Conservation (phyloP, 345 rosid genomes). For the Aquilaria yunnanensis region DNA sequence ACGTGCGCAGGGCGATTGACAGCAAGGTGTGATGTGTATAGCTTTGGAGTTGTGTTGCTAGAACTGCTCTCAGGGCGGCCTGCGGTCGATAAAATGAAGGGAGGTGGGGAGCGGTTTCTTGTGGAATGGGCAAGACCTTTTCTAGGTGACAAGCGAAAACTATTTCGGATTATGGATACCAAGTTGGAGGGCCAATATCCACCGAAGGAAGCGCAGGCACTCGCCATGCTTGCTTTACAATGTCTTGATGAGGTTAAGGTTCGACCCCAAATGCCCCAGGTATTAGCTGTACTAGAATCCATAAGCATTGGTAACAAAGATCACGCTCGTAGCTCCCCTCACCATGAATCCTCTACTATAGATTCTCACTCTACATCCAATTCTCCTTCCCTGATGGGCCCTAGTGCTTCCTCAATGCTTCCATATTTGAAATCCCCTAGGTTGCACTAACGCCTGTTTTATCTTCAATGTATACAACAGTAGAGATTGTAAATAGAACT, state of each 20-base stretch:
- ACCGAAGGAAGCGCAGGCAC: constrained; percentile 45
- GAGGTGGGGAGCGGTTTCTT: constrained; percentile 49
- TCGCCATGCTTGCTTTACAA: constrained; percentile 48
- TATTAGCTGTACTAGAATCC: constrained; percentile 35
- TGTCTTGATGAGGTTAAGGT: constrained; percentile 55
- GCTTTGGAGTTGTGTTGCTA: constrained; percentile 67
- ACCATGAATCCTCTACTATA: no score
- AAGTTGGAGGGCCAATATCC: constrained; percentile 69
- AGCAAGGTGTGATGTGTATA: constrained; percentile 61
- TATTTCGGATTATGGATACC: constrained; percentile 68
- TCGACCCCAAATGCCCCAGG: constrained; percentile 63
- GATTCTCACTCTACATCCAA: no score
- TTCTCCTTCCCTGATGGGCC: no score
- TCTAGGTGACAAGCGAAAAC: constrained; percentile 50
- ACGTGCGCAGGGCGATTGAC: constrained; percentile 47
- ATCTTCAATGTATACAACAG: no score
- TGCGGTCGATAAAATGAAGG: constrained; percentile 41
- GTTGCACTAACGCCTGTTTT: no score
- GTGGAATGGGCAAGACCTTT: constrained; percentile 77
- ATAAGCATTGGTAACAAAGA: no score
- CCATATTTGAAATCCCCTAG: no score
- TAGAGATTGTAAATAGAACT: no score
- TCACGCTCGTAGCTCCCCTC: no score
- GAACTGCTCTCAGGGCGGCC: constrained; percentile 60
- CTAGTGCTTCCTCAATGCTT: no score